A percentile compares a stretch with the other conserved stretches of the same genome.
phyloP scores from a whole-genome alignment of 73 alveolate genomes.

The Vitrella brassicaformis region DNA sequence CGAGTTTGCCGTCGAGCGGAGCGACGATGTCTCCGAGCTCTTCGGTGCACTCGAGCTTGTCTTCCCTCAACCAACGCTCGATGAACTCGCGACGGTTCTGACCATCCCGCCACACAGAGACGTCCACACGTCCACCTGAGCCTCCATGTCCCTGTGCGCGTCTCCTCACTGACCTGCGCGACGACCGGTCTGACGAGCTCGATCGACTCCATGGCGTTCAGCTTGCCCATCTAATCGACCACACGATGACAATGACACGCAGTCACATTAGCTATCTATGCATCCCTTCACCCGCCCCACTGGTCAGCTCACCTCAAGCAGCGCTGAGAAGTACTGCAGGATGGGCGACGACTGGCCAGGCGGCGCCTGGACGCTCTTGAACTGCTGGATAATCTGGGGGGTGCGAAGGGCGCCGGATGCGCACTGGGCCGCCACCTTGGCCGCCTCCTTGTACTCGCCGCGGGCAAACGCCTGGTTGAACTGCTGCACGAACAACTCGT shows the following conservation, averaged over 20 bases:
- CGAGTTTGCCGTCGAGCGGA: conserved; percentile 72
- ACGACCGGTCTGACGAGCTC: conserved; percentile 86
- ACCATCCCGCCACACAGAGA: too few relatives aligned
- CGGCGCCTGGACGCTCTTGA: conserved; percentile 69
- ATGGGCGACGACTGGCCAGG: conserved; percentile 72
- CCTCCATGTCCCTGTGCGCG: too few relatives aligned
- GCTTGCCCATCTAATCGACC: conserved; percentile 35
- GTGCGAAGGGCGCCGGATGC: conserved; percentile 81
- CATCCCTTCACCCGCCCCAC: too few relatives aligned
- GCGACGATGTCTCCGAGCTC: conserved; percentile 79
- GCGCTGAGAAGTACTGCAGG: conserved; percentile 80
- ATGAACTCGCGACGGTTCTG: conserved; percentile 60
- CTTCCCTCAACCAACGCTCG: conserved; percentile 83
- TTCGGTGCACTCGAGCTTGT: conserved; percentile 76
- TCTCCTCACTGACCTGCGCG: conserved; percentile 55
- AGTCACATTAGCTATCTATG: too few relatives aligned
- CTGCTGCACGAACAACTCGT: conserved; percentile 73
- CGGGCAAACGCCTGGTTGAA: conserved; percentile 72
- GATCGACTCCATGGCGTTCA: conserved; percentile 76
- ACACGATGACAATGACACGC: too few relatives aligned
- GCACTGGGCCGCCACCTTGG: conserved; percentile 80
- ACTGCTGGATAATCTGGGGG: conserved; percentile 73
- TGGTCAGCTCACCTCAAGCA: conserved; percentile 47
- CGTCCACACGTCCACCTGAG: too few relatives aligned
- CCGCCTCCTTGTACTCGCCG: conserved; percentile 88